These are phyloP conservation scores for Nemania serpens DNA, from an alignment of 2,329 filamentous ascomycete genomes.

Conservation along the genomic window DNA sequence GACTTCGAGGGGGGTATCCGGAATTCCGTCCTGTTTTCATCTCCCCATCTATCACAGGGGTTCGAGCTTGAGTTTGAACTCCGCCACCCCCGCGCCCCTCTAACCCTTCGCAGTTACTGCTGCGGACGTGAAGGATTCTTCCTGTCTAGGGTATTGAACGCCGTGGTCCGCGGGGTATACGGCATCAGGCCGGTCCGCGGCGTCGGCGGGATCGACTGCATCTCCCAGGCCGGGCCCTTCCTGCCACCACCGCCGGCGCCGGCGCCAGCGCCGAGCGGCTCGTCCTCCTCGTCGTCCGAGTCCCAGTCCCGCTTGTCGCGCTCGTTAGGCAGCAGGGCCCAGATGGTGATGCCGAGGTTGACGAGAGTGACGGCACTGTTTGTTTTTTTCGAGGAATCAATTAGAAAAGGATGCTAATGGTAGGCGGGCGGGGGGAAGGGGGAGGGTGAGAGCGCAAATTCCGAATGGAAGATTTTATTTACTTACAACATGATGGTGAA, in stretches of 20 bases:
- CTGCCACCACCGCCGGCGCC: slow-evolving; percentile 41
- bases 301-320: slow-evolving; percentile 54
- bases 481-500: slow-evolving; percentile 71
- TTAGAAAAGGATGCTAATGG: too few relatives aligned
- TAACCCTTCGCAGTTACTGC: slow-evolving; percentile 15
- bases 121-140: slow-evolving; percentile 57
- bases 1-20: slow-evolving; percentile 10
- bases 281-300: slow-evolving; percentile 44
- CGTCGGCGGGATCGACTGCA: slow-evolving; percentile 55
- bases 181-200: slow-evolving; percentile 47
- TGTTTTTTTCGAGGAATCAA: background rate
- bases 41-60: too few relatives aligned
- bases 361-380: slow-evolving; percentile 62
- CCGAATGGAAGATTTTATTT: background rate
- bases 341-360: slow-evolving; percentile 64
- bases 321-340: slow-evolving; percentile 61
- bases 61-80: background rate
- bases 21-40: slow-evolving; percentile 2
- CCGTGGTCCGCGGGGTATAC: slow-evolving; percentile 69
- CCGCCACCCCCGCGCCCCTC: background rate
- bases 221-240: slow-evolving; percentile 59
- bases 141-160: slow-evolving; percentile 67
- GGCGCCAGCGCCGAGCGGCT: slow-evolving; percentile 36
- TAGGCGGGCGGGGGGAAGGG: background rate
- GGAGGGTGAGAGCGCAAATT: background rate